These are phyloP conservation scores for Rugonectria rugulosa DNA, from an alignment of 2,329 filamentous ascomycete genomes.

Conservation along the genomic window DNA sequence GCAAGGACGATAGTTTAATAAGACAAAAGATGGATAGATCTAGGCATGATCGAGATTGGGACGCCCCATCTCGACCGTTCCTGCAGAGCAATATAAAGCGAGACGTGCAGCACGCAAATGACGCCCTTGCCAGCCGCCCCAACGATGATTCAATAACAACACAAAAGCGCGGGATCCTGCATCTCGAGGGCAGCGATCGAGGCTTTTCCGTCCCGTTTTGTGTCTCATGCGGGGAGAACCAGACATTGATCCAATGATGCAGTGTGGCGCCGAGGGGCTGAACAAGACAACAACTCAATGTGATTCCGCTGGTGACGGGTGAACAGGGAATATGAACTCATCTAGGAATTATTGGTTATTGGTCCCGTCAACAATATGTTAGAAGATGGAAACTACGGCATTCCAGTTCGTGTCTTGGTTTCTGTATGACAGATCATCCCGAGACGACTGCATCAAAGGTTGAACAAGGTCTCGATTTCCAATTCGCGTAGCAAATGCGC, in stretches of 20 bases:
- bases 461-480: slow-evolving; percentile 13
- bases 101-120: not conserved
- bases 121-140: not conserved
- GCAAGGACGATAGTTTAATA: slow-evolving; percentile 24
- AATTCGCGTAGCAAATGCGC: slow-evolving; percentile 2
- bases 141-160: not conserved
- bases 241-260: not conserved
- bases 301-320: slow-evolving; percentile 11
- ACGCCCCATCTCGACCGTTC: slow-evolving; percentile 11
- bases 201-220: not conserved
- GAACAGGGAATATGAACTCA: not conserved
- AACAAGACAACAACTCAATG: too few species aligned
- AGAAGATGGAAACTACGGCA: slow-evolving; percentile 10
- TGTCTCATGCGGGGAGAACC: not conserved
- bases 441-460: slow-evolving; percentile 25
- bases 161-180: slow-evolving; percentile 2
- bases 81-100: slow-evolving; percentile 1
- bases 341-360: not conserved
- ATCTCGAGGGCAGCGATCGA: not conserved
- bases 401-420: slow-evolving; percentile 19
- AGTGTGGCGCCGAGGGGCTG: not conserved
- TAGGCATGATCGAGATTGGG: slow-evolving; percentile 28
- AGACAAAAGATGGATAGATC: slow-evolving; percentile 28
- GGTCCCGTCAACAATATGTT: not conserved
- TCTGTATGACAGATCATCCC: slow-evolving; percentile 33